phyloP scores from a whole-genome alignment of 1,284 basidiomycete species.

The Tremellales sp. region DNA sequence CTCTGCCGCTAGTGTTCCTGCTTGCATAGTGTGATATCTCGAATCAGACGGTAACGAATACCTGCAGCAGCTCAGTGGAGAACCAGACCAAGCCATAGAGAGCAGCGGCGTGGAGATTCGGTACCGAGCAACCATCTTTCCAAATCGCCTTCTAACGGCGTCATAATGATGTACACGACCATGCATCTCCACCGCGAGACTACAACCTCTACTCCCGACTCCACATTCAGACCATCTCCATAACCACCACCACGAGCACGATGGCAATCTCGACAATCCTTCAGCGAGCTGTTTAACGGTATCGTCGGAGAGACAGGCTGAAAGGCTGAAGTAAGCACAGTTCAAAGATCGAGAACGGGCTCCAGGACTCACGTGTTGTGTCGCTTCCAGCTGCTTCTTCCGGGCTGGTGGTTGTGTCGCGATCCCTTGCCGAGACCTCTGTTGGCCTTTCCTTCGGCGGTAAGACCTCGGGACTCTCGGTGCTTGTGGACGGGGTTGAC shows the following conservation, averaged over 20 bases:
- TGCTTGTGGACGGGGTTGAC: constrained; percentile 97
- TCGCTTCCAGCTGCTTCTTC: constrained; percentile 89
- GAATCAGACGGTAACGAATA: no score
- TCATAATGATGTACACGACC: not conserved
- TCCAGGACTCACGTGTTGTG: constrained; percentile 70
- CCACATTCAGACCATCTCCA: not conserved
- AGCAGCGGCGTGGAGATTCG: no score
- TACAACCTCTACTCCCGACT: not conserved
- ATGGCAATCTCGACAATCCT: not conserved
- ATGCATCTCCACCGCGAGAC: not conserved
- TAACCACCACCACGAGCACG: not conserved
- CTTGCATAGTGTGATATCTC: no score
- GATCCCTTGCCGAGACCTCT: constrained; percentile 87
- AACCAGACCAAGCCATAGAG: no score
- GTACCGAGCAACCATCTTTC: no score
- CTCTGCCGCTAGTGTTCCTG: no score
- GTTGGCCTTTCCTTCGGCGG: constrained; percentile 86
- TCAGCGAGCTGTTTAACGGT: constrained; percentile 65
- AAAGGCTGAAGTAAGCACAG: constrained; percentile 10
- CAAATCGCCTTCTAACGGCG: no score
- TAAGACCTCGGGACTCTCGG: constrained; percentile 95
- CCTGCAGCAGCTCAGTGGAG: no score
- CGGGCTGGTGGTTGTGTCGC: constrained; percentile 89
- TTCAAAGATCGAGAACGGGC: not conserved
- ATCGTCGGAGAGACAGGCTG: constrained; percentile 87